Evolutionary conservation across 1,284 basidiomycete genomes (phyloP), one percentile per base, ranked within the genome.

Genomic region (Naganishia sp.): DNA sequence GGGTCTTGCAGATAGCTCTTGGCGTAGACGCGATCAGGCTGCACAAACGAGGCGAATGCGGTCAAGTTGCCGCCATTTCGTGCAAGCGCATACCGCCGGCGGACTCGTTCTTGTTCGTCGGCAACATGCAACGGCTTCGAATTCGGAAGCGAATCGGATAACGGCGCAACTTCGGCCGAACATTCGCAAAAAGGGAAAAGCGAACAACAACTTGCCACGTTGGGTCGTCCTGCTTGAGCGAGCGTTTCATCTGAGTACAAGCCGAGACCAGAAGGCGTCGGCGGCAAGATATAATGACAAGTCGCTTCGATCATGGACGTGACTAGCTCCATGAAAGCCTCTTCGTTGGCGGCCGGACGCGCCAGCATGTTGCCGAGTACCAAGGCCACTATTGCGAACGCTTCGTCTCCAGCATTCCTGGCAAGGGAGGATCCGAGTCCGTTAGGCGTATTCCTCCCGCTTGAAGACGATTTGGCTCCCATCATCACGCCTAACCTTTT

Each of bases 61-160:
- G 53, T 52, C 60, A 69, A n/a, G 11, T 58, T 32, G 25, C 68
- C 68, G 6, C 32, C 35, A 11, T 65, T 65, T 49, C 65, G 21
- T 15, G 65, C 61, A 5, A 53, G 47, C 18, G 68, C 65, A 42
- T 66, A 69, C 35, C 23, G 54, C 88, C 87, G 63, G 89, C 82
- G 15, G 87, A 81, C 70, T 87, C 86, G 39, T 68, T 70, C 28
- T 62, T 69, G 53, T 41, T 43, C 25, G 72, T 73, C n/a, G 68
- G 69, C 3, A 55, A 63, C 32, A 79, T 80, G 68, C 89, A 86
- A 42, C 88, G 85, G 72, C 87, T 85, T 31, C 81, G 77, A 25
- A 82, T 75, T 0, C 83, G 83, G 31, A 86, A 76, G n/a, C 81
- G 78, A 50, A 83, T 80, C 77, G 23, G 31, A 41, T 51, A 60